phyloP scores from a whole-genome alignment of 768 basidiomycete genomes.

The Clavaria fumosa region DNA sequence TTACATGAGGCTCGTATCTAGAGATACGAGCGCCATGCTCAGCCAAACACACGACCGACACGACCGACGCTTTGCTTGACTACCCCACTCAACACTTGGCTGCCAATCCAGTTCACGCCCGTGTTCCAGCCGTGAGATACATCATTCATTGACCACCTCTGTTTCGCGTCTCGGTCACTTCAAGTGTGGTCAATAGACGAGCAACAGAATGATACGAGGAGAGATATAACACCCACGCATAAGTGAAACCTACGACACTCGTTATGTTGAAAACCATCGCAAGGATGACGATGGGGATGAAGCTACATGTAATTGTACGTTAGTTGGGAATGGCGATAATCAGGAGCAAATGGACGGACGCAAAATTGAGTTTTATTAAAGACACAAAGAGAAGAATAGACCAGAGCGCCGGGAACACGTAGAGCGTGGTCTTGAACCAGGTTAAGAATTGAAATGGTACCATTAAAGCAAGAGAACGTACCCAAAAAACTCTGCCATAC shows the following conservation, averaged over 20 bases:
- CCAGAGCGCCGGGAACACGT: slow-evolving; percentile 85
- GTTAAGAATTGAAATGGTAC: no score
- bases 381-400: slow-evolving; percentile 75
- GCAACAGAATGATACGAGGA: slow-evolving; percentile 1
- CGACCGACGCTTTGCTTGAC: slow-evolving; percentile 75
- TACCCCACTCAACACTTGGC: slow-evolving; percentile 67
- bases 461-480: slow-evolving; percentile 22
- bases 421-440: slow-evolving; percentile 57
- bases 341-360: no score
- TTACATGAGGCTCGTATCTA: no score
- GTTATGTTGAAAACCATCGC: slow-evolving; percentile 94
- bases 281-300: slow-evolving; percentile 85
- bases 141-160: slow-evolving; percentile 71
- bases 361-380: slow-evolving; percentile 73
- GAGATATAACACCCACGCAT: slow-evolving; percentile 41
- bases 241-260: slow-evolving; percentile 94
- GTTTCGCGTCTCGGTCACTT: slow-evolving; percentile 86
- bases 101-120: slow-evolving; percentile 69
- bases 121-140: slow-evolving; percentile 56
- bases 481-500: slow-evolving; percentile 78
- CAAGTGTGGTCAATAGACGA: slow-evolving; percentile 7
- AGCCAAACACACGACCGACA: slow-evolving; percentile 59
- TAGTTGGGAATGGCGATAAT: no score
- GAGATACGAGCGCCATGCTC: no score
- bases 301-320: no score